Evolutionary conservation across 345 rosid species (phyloP).

Genomic region (Isatis tinctoria): DNA sequence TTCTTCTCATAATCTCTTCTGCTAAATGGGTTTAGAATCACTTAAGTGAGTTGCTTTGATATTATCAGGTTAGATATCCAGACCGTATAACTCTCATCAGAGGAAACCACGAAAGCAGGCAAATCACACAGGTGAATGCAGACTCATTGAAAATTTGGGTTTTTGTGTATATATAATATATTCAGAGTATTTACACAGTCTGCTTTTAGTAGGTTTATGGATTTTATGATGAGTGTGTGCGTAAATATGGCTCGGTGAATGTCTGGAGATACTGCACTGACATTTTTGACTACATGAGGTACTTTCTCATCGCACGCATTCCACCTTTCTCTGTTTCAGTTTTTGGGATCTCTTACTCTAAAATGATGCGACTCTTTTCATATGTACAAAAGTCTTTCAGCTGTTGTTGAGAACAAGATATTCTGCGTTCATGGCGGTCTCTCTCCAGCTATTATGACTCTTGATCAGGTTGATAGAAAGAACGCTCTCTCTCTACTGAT

Average conservation of each 20-base stretch:
- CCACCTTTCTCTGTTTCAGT: not conserved
- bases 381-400: slow-evolving; percentile 62
- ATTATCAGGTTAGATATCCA: slow-evolving; percentile 85
- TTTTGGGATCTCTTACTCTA: not conserved
- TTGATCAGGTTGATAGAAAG: slow-evolving; percentile 74
- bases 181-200: slow-evolving; percentile 12
- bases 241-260: slow-evolving; percentile 92
- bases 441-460: slow-evolving; percentile 79
- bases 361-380: not conserved
- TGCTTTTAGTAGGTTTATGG: slow-evolving; percentile 73
- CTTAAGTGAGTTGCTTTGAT: slow-evolving; percentile 19
- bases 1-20: not conserved
- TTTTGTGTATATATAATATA: not conserved
- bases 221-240: slow-evolving; percentile 95
- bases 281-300: slow-evolving; percentile 96
- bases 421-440: slow-evolving; percentile 99
- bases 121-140: slow-evolving; percentile 84
- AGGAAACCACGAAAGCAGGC: slow-evolving; percentile 98
- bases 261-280: slow-evolving; percentile 99
- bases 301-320: slow-evolving; percentile 15
- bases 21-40: not conserved
- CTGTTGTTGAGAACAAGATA: slow-evolving; percentile 86
- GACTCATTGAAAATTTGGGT: not conserved
- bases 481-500: not conserved
- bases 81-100: slow-evolving; percentile 93